Conservation (phyloP, 179 eudicot species). For the Beta lomatogona region DNA sequence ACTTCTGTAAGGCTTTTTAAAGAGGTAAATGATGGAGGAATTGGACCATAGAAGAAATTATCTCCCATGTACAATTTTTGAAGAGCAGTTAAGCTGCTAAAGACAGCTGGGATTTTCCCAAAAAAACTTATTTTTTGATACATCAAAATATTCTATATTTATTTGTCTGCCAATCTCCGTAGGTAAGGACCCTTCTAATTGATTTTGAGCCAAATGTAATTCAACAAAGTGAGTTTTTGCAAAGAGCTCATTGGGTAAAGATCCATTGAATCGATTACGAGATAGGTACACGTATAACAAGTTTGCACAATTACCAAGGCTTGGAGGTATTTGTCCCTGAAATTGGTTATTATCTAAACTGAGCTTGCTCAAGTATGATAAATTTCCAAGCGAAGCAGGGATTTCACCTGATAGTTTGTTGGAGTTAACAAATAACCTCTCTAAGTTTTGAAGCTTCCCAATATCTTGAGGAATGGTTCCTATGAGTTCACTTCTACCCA, state of each 20-base stretch:
- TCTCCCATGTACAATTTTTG: not conserved
- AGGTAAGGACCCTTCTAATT: constrained; percentile 21
- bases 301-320: constrained; percentile 16
- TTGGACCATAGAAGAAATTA: constrained; percentile 25
- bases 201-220: constrained; percentile 16
- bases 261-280: constrained; percentile 24
- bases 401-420: constrained; percentile 19
- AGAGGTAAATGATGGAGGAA: constrained; percentile 26
- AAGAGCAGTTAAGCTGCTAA: constrained; percentile 14
- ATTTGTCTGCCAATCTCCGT: constrained; percentile 20
- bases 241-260: constrained; percentile 24
- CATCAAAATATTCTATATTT: not conserved
- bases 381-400: constrained; percentile 20
- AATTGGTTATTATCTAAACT: constrained; percentile 1
- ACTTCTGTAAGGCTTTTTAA: constrained; percentile 22
- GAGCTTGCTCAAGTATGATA: not conserved
- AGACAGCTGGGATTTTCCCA: constrained; percentile 26
- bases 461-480: constrained; percentile 24
- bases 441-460: constrained; percentile 20
- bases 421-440: not conserved
- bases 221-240: not conserved
- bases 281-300: not conserved
- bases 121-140: constrained; percentile 26
- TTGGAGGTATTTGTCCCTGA: constrained; percentile 24
- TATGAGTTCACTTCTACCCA: not conserved